A percentile compares a stretch with the other conserved stretches of the same genome.
Conservation (phyloP, 108 stramenopile genomes). For the Fragilariopsis cylindrus region DNA sequence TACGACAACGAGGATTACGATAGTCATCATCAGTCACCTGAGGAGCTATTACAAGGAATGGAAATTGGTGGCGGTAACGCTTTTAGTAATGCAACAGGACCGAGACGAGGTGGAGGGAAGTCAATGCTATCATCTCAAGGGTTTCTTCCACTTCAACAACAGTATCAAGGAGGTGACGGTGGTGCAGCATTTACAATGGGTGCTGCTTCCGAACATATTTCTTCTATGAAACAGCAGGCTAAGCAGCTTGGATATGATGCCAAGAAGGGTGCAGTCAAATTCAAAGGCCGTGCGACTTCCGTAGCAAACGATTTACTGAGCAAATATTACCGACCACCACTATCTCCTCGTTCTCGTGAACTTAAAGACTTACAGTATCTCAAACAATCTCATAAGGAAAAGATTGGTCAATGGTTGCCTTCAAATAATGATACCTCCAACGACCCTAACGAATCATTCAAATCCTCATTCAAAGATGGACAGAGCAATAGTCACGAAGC, state of each 20-base stretch:
- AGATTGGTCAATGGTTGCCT: slow-evolving; percentile 29
- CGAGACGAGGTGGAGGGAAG: background rate
- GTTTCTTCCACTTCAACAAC: background rate
- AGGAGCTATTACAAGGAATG: slow-evolving; percentile 29
- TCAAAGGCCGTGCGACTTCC: background rate
- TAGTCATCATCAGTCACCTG: background rate
- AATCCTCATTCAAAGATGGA: background rate
- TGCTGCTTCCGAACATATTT: slow-evolving; percentile 4
- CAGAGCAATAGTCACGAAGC: background rate
- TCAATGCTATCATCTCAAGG: slow-evolving; percentile 2
- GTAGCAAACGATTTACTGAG: slow-evolving; percentile 21
- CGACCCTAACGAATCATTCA: background rate
- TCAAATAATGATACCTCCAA: background rate
- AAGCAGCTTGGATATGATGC: slow-evolving; percentile 13
- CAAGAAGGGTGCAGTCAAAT: background rate
- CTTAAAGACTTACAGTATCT: slow-evolving; percentile 42
- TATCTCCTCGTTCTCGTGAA: slow-evolving; percentile 34
- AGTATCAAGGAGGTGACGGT: slow-evolving; percentile 4
- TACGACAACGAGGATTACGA: background rate
- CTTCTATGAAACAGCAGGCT: slow-evolving; percentile 7
- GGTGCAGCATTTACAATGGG: background rate
- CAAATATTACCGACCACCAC: slow-evolving; percentile 38
- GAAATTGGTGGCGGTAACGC: slow-evolving; percentile 32
- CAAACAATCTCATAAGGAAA: slow-evolving; percentile 41
- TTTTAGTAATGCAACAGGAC: background rate